Evolutionary conservation across 2,329 filamentous ascomycete genomes (phyloP), one percentile per base, ranked within the genome.

Genomic region (Xylaria multiplex): DNA sequence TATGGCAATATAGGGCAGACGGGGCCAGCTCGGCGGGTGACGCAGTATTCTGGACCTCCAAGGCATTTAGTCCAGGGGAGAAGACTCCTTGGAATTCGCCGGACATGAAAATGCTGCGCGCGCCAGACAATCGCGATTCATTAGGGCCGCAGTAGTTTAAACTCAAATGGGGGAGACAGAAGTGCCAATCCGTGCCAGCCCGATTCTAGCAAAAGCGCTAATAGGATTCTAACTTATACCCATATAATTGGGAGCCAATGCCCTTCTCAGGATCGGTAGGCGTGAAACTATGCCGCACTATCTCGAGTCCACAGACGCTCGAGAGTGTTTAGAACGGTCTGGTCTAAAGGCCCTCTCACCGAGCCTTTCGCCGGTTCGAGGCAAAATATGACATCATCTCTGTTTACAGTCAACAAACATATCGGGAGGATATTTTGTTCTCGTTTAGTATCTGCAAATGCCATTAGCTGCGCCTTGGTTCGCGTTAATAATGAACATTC

Each of bases 81-180:
- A 30, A 52, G 35, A 40, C 6, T n/a, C 24, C 37, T 35, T 40
- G 5, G 24, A 27, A 57, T 45, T 52, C 13, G 37, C 54, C 35
- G 32, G 49, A 16, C 13, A 27, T 52, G 3, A 37, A 37, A 35
- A 43, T 45, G 19, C 19, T 13, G 37, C n/a, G 37, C 11, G 32
- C 24, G 16, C 16, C 37, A 40, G 30, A 49, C n/a, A 40, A 32
- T 35, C 7, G 35, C 14, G 48, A n/a, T 61, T 37, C 37, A 16
- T 52, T 43, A 61, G 50, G 45, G 58, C 45, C 30, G 19, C 52
- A 48, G 56, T 43, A 53, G 19, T 19, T 32, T 40, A 9, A 37
- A 50, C 56, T 43, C 22, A 19, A 24, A 40, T 50, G 30, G 14
- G 22, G 19, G n/a, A n/a, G 37, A 55, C 11, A 13, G n/a, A 30